Percentiles rank a stretch among this genome's conserved stretches.
Evolutionary conservation across 140 eudicot genomes (phyloP).

Genomic region (Oenanthe javanica): DNA sequence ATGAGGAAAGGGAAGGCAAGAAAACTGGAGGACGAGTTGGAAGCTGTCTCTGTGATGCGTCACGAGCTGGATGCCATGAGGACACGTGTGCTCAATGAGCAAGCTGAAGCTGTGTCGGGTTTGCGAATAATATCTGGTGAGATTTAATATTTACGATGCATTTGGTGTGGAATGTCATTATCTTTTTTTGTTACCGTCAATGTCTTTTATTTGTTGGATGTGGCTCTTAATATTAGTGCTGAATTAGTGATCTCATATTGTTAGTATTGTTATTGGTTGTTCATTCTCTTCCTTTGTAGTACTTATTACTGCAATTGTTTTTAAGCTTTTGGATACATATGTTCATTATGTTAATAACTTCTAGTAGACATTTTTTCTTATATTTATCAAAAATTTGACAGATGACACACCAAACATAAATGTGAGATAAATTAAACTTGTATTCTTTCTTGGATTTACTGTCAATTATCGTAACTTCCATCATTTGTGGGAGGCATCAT

Average conservation of each 20-base stretch:
- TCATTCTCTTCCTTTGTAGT: background rate
- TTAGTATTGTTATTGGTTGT: background rate
- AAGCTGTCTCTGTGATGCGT: background rate
- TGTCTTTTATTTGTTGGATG: background rate
- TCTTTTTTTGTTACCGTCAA: no score
- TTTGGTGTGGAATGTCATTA: no score
- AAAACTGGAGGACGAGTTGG: background rate
- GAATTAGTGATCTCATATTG: background rate
- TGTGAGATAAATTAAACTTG: background rate
- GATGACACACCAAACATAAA: background rate
- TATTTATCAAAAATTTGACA: background rate
- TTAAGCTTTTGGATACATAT: background rate
- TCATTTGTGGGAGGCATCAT: background rate
- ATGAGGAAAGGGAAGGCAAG: background rate
- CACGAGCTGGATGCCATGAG: background rate
- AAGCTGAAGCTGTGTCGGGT: background rate
- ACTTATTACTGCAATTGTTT: no score
- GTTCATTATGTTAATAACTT: background rate
- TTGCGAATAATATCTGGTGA: no score
- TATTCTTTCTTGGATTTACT: background rate
- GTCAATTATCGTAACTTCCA: background rate
- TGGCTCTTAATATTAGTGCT: background rate
- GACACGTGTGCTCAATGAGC: background rate
- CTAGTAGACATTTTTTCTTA: background rate
- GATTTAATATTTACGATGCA: background rate